phyloP scores from a whole-genome alignment of 352 stramenopile genomes.

The Phytopythium sindhum region DNA sequence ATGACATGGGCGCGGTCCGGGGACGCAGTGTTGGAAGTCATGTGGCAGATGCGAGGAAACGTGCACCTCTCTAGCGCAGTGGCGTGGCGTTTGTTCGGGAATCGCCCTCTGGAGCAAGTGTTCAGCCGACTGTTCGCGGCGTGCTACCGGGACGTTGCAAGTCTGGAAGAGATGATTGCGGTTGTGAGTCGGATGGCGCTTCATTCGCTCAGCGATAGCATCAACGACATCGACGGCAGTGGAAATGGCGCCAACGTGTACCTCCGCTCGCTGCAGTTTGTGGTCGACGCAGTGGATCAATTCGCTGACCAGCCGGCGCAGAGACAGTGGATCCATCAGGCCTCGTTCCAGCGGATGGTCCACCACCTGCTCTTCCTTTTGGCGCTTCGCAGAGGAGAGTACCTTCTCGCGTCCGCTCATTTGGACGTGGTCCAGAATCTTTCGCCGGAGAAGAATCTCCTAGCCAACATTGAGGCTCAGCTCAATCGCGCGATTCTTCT shows the following conservation, averaged over 20 bases:
- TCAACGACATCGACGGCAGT: background rate
- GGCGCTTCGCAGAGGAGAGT: conserved; percentile 47
- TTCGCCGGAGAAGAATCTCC: conserved; percentile 47
- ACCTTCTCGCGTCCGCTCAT: conserved; percentile 35
- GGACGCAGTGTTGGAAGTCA: conserved; percentile 47
- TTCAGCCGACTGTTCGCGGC: conserved; percentile 49
- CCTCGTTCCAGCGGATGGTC: conserved; percentile 39
- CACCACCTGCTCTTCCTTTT: conserved; percentile 52
- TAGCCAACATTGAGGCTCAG: conserved; percentile 40
- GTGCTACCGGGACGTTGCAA: conserved; percentile 56
- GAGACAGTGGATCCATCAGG: conserved; percentile 29
- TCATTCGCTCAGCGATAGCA: conserved; percentile 5
- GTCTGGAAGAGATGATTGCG: conserved; percentile 39
- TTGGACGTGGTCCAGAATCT: conserved; percentile 36
- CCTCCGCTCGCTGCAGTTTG: conserved; percentile 25
- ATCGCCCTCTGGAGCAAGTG: conserved; percentile 37
- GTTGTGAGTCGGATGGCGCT: conserved; percentile 50
- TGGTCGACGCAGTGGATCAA: conserved; percentile 21
- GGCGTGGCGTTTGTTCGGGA: conserved; percentile 51
- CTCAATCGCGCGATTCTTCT: conserved; percentile 29
- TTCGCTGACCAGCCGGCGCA: background rate
- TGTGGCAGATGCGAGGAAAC: conserved; percentile 72
- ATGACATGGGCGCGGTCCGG: conserved; percentile 57
- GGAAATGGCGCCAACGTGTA: conserved; percentile 17
- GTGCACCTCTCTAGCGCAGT: conserved; percentile 36